Evolutionary conservation across 352 stramenopile genomes (phyloP), one percentile per base, ranked within the genome.

Genomic region (Pythium brassicae): DNA sequence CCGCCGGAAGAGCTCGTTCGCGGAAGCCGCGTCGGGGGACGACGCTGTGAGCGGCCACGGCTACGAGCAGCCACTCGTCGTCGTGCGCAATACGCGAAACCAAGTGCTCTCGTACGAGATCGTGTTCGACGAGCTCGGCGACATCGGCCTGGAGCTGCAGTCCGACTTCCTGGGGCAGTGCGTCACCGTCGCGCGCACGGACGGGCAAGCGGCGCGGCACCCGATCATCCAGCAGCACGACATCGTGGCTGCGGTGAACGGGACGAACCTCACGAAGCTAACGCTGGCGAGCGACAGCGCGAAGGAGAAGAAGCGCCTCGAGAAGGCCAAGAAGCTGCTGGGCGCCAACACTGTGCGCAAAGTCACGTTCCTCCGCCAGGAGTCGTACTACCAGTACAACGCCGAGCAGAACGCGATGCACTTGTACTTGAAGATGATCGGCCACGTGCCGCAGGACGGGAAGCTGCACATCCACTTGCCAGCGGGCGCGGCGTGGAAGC

Each of bases 71-170:
- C 73, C 72, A 17, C 59, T 75, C 10, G 68, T 83, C 2, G 65
- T 82, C n/a, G 68, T 86, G 0, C 69, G 74, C 5, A 83, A 86
- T 54, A 82, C 73, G 22, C 50, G 62, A n/a, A 83, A 86, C 52
- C 74, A 86, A 68, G 69, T 83, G n/a, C 45, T 86, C 7, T 82
- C 72, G 37, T 83, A 83, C 55, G 73, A 86, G 47, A 78, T 86
- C 37, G 70, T 70, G 15, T 86, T 83, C 32, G 65, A 75, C 11
- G 72, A 82, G 47, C 55, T 61, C 7, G 71, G 71, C 11, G 63
- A 74, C 8, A 58, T 80, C 27, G 76, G 76, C 2, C 39, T 86
- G 0, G 50, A 62, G 11, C 57, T 86, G 4, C 76, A 83, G 46
- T 78, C 68, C 2, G 76, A 86, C 45, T 86, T 83, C 35, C 78